These are phyloP conservation scores for Geranium incanum DNA, from an alignment of 441 rosid species.

Conservation along the genomic window DNA sequence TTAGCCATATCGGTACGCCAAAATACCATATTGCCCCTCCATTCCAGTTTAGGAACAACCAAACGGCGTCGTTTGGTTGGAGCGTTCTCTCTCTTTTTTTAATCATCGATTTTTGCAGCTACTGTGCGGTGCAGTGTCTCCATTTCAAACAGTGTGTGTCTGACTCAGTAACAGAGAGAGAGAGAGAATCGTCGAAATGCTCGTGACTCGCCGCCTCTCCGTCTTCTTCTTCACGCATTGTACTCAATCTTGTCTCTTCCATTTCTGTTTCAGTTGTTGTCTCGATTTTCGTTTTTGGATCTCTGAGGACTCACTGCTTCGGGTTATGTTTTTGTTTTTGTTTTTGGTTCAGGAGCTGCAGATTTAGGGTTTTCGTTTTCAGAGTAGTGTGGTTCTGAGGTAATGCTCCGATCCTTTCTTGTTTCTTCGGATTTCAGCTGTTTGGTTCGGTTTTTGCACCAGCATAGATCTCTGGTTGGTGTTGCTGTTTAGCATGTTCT, in stretches of 20 bases:
- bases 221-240: slow-evolving; percentile 10
- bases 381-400: not conserved
- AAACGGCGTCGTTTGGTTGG: slow-evolving; percentile 1
- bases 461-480: not conserved
- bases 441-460: not conserved
- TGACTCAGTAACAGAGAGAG: slow-evolving; percentile 5
- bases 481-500: not conserved
- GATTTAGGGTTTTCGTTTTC: slow-evolving; percentile 6
- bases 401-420: slow-evolving; percentile 1
- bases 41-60: not conserved
- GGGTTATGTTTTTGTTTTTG: slow-evolving; percentile 2
- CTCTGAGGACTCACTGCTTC: slow-evolving; percentile 1
- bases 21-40: not conserved
- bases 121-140: slow-evolving; percentile 5
- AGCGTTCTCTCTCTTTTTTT: not conserved
- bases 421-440: slow-evolving; percentile 8
- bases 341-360: slow-evolving; percentile 3
- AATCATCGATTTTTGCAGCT: not conserved
- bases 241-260: not conserved
- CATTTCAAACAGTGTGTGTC: slow-evolving; percentile 7
- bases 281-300: not conserved
- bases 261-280: not conserved
- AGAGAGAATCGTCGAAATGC: slow-evolving; percentile 1
- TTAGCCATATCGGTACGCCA: not conserved
- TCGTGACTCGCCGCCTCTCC: not conserved